A percentile compares a stretch with the other conserved stretches of the same genome.
Evolutionary conservation across 2,329 filamentous ascomycete species (phyloP).

Genomic region (Arachnopeziza araneosa): DNA sequence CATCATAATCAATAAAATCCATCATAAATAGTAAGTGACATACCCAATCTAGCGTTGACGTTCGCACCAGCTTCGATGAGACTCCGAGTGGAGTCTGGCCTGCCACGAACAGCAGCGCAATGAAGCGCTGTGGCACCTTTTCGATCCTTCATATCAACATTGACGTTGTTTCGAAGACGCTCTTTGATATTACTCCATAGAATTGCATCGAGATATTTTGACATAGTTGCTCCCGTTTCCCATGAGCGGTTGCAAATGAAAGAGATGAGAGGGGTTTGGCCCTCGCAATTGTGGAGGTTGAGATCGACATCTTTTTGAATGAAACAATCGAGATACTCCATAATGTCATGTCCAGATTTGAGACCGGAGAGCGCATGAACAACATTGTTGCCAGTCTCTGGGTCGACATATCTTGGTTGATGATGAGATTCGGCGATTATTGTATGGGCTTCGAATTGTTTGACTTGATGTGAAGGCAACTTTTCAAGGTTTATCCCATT

Average conservation of each 20-base stretch:
- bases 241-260: slow-evolving; percentile 6
- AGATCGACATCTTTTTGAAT: slow-evolving; percentile 4
- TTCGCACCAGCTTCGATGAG: slow-evolving; percentile 12
- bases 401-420: slow-evolving; percentile 5
- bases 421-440: slow-evolving; percentile 1
- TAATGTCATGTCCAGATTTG: background rate
- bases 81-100: slow-evolving; percentile 10
- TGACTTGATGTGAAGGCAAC: background rate
- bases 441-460: slow-evolving; percentile 5
- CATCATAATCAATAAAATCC: background rate
- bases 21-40: background rate
- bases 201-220: slow-evolving; percentile 13
- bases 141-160: slow-evolving; percentile 9
- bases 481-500: background rate
- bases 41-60: slow-evolving; percentile 13
- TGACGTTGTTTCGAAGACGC: slow-evolving; percentile 4
- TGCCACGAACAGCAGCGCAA: slow-evolving; percentile 6
- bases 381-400: slow-evolving; percentile 4
- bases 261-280: slow-evolving; percentile 1
- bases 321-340: slow-evolving; percentile 4
- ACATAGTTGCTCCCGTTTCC: slow-evolving; percentile 12
- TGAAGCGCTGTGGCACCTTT: slow-evolving; percentile 8
- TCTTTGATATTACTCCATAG: slow-evolving; percentile 6
- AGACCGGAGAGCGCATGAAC: slow-evolving; percentile 7
- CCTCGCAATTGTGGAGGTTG: slow-evolving; percentile 10